Base-by-base conservation (phyloP, 257 asterid species). In the Solanum piurae region DNA sequence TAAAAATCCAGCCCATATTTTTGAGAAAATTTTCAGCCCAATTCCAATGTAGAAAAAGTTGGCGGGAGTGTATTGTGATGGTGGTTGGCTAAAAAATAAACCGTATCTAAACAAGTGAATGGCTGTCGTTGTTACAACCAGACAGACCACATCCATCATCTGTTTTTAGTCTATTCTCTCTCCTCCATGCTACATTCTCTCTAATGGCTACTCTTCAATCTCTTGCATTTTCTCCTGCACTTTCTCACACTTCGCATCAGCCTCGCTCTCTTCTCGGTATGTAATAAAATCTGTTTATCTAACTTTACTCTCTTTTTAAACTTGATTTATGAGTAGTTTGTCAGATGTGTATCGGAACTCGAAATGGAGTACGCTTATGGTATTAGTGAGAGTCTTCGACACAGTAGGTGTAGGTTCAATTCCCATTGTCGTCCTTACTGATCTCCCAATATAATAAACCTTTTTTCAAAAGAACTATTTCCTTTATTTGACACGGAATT, bases 151-250 rank as follows among this genome's bases (percentile, higher is more conserved):
- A 69, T 14, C 3, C n/a, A 71, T 68, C 27, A 13, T 68, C 25
- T 46, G 58, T 69, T 71, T 49, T 82, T 64, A 40, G 64, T 38
- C 88, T 87, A 36, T 88, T 89, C 88, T 89, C 27, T 4, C 27
- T 82, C 85, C 66, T 55, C 66, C 66, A 55, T 55, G 20, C 66
- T 55, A 55, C 66, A 40, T 88, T 89, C 87, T 89, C 27, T 4
- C 27, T 82, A 80, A 93, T 93, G 97, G 97, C 98, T 83, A 89
- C 95, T 77, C 92, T 95, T 76, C 98, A 92, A 52, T 95, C 95
- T 25, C 87, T 94, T 74, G 95, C 91, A 86, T 91, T 92, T 91
- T 91, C 94, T 38, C 91, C 96, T 46, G 89, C 93, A 31, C 76
- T 90, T 89, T 93, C 98, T 80, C 96, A 71, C 11, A 87, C 82